These are phyloP conservation scores for Fusarium decemcellulare DNA, from an alignment of 2,329 filamentous ascomycete species.

Conservation along the genomic window DNA sequence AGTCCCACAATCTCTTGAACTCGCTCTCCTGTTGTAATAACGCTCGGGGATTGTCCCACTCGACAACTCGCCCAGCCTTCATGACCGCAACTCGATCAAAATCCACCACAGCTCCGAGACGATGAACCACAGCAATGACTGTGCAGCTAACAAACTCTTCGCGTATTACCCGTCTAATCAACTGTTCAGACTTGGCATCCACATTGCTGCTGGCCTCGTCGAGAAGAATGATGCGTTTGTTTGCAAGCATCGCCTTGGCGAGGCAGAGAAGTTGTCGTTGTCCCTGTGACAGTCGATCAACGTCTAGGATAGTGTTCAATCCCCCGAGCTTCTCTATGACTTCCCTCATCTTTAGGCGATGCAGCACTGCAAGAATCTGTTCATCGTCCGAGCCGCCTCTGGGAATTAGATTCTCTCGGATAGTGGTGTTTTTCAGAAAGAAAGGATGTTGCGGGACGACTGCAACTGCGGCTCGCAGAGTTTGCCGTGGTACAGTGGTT, in stretches of 20 bases:
- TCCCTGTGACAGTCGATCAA: conserved; percentile 55
- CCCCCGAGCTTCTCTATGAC: conserved; percentile 52
- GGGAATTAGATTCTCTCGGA: conserved; percentile 66
- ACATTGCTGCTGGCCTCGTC: conserved; percentile 57
- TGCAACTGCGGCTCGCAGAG: conserved; percentile 52
- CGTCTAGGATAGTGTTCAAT: conserved; percentile 52
- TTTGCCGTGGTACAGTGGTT: conserved; percentile 37
- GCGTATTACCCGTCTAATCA: conserved; percentile 51
- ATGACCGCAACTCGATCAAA: conserved; percentile 30
- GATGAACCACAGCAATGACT: conserved; percentile 61
- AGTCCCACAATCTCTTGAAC: conserved; percentile 28
- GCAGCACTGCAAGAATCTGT: conserved; percentile 55
- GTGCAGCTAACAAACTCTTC: conserved; percentile 61
- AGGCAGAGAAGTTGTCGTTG: conserved; percentile 62
- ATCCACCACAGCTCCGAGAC: conserved; percentile 24
- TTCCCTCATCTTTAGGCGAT: background rate
- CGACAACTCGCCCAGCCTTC: conserved; percentile 18
- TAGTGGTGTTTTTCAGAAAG: conserved; percentile 59
- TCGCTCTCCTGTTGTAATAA: conserved; percentile 25
- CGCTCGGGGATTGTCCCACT: conserved; percentile 26
- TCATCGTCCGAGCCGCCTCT: conserved; percentile 29
- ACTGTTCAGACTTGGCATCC: conserved; percentile 51
- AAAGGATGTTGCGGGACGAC: conserved; percentile 67
- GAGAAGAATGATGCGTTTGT: conserved; percentile 53
- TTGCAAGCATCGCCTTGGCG: conserved; percentile 53